A percentile compares a stretch with the other conserved stretches of the same genome.
Evolutionary conservation across 495 filamentous ascomycete species (phyloP).

Genomic region (Astrothelium subdiscretum): DNA sequence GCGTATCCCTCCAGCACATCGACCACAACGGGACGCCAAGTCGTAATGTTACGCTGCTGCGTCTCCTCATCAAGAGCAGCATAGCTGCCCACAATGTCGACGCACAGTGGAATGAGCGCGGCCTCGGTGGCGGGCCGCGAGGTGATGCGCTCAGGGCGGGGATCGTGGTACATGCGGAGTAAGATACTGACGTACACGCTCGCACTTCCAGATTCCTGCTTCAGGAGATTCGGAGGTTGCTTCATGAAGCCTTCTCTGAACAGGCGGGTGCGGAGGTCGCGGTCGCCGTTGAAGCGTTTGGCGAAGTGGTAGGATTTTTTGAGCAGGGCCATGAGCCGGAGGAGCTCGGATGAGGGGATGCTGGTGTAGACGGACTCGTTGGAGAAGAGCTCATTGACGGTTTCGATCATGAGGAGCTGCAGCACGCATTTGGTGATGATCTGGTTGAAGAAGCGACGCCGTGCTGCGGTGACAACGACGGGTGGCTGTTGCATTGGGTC

Average conservation of each 20-base stretch:
- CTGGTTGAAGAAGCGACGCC: slow-evolving; percentile 95
- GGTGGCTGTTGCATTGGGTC: slow-evolving; percentile 68
- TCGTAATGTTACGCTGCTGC: slow-evolving; percentile 89
- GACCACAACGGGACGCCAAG: slow-evolving; percentile 93
- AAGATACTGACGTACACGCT: slow-evolving; percentile 89
- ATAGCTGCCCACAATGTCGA: slow-evolving; percentile 79
- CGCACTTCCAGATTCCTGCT: slow-evolving; percentile 88
- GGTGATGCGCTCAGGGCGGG: slow-evolving; percentile 64
- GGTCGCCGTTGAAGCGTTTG: slow-evolving; percentile 93
- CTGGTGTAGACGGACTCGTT: slow-evolving; percentile 91
- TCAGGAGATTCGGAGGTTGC: slow-evolving; percentile 94
- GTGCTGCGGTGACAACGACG: slow-evolving; percentile 78
- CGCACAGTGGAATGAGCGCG: slow-evolving; percentile 87
- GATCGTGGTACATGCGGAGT: slow-evolving; percentile 92
- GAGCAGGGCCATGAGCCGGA: slow-evolving; percentile 83
- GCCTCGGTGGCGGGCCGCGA: slow-evolving; percentile 72
- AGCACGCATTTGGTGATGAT: slow-evolving; percentile 99
- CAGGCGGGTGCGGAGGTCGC: slow-evolving; percentile 83
- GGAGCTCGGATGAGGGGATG: slow-evolving; percentile 77
- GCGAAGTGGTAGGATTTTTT: slow-evolving; percentile 95
- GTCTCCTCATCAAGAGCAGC: slow-evolving; percentile 79
- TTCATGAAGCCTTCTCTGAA: slow-evolving; percentile 99
- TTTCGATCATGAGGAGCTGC: slow-evolving; percentile 97
- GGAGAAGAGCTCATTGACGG: slow-evolving; percentile 93
- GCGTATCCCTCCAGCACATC: slow-evolving; percentile 89